Evolutionary conservation across 2,329 filamentous ascomycete species (phyloP), one percentile per base, ranked within the genome.

Genomic region (Verticillium isaacii): DNA sequence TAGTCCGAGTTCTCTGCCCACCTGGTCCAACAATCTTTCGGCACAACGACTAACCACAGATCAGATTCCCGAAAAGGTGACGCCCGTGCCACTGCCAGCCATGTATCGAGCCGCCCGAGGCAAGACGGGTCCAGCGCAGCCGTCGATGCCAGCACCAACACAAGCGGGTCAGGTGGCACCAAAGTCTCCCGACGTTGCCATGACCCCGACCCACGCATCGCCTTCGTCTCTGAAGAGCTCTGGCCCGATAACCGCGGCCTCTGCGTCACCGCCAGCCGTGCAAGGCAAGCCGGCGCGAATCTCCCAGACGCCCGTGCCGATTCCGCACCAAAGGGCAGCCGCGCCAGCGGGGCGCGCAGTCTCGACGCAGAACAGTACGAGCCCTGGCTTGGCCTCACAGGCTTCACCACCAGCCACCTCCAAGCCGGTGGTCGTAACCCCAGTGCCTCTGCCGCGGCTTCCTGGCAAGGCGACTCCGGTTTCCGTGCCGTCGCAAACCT

Each of bases 1-100:
- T 66, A 71, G 72, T 74, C n/a, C n/a, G 17, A 45, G 34, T 50
- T 14, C 32, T n/a, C 36, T n/a, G 36, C 52, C 2, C n/a, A 19
- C 6, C 14, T 12, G 32, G 23, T 6, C 2, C 32, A 29, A 2
- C 32, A 19, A 3, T 29, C 19, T 12, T 19, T 11, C 41, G 9
- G 63, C 67, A 60, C 52, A 67, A 61, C 66, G 62, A 58, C 64
- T 66, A 68, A 65, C 65, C n/a, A 65, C 61, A 66, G 66, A 54
- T 66, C 72, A 72, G 66, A 72, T 64, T 5, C 76, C 76, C 25
- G 66, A 72, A 15, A 80, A 78, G 66, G 70, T 80, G 61, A 79
- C 78, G 1, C 78, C 78, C 2, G 78, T 80, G 5, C 78, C 78
- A 12, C 65, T 80, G 11, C 78, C 78, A 1, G 74, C 77, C 5